Conservation (phyloP, 106 monocot species). For the Dendrobium huoshanense region DNA sequence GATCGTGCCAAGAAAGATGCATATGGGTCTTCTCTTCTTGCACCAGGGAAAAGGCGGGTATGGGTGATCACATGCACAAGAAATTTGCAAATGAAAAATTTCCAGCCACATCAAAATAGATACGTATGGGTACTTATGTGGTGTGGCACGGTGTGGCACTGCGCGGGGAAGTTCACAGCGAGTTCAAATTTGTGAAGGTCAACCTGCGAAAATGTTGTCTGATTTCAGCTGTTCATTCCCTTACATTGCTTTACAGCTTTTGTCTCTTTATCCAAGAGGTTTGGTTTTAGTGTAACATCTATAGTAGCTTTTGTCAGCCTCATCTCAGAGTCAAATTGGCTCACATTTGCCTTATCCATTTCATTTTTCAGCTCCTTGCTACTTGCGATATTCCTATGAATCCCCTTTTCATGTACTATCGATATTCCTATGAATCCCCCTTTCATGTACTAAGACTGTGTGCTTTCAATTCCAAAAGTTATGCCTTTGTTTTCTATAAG, state of each 20-base stretch:
- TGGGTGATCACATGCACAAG: too few species aligned
- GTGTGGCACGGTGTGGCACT: too few species aligned
- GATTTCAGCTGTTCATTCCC: conserved; percentile 63
- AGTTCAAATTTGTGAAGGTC: too few species aligned
- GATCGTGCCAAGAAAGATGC: too few species aligned
- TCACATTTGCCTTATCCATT: conserved; percentile 6
- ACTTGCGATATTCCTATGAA: conserved; percentile 3
- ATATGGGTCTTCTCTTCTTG: too few species aligned
- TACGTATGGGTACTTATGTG: too few species aligned
- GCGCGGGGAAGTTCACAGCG: too few species aligned
- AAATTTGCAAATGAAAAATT: too few species aligned
- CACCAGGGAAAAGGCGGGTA: too few species aligned
- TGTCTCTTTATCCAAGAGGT: conserved; percentile 64
- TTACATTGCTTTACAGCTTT: conserved; percentile 42
- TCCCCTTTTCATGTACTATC: conserved; percentile 2
- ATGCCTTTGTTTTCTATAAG: conserved; percentile 17
- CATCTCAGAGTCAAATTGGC: conserved; percentile 12
- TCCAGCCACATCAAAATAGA: too few species aligned
- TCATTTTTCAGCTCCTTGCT: conserved; percentile 26
- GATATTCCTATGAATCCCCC: too few species aligned
- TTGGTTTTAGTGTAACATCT: conserved; percentile 39
- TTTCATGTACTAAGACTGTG: conserved; percentile 5
- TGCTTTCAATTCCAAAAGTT: conserved; percentile 27
- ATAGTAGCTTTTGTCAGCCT: conserved; percentile 23
- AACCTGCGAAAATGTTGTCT: not conserved